A percentile compares a stretch with the other conserved stretches of the same genome.
Conservation (phyloP, 345 rosid genomes). For the Lepidium aucheri region DNA sequence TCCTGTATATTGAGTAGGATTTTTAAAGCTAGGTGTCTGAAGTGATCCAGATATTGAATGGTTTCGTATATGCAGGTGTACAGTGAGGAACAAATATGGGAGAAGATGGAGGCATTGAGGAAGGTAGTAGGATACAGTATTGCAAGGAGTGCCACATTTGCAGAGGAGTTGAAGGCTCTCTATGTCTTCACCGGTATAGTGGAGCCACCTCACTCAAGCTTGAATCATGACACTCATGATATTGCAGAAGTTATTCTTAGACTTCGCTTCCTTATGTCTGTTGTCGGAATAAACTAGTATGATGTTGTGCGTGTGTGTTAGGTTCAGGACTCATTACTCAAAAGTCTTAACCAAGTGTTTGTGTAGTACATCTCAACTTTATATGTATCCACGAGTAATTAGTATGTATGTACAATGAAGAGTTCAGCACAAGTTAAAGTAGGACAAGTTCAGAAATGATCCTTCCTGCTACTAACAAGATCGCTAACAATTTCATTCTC, state of each 20-base stretch:
- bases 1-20: not conserved
- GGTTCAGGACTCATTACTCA: not conserved
- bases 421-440: not conserved
- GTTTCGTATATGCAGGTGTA: conserved; percentile 17
- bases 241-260: conserved; percentile 36
- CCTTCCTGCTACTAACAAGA: conserved; percentile 22
- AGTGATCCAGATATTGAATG: not conserved
- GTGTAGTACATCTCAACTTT: not conserved
- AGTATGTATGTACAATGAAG: not conserved
- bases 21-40: not conserved
- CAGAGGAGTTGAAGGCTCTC: conserved; percentile 62
- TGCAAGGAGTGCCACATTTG: conserved; percentile 29
- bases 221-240: conserved; percentile 19
- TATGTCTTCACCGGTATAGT: conserved; percentile 65
- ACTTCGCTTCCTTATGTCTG: conserved; percentile 60
- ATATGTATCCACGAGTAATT: not conserved
- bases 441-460: conserved; percentile 6
- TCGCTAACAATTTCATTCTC: conserved; percentile 25
- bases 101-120: conserved; percentile 46
- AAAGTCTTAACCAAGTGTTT: not conserved
- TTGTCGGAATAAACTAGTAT: conserved; percentile 58
- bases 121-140: conserved; percentile 56
- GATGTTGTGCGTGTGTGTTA: conserved; percentile 8
- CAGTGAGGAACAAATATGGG: conserved; percentile 49
- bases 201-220: conserved; percentile 47